phyloP scores from a whole-genome alignment of 345 rosid genomes.

The Corchorus olitorius region DNA sequence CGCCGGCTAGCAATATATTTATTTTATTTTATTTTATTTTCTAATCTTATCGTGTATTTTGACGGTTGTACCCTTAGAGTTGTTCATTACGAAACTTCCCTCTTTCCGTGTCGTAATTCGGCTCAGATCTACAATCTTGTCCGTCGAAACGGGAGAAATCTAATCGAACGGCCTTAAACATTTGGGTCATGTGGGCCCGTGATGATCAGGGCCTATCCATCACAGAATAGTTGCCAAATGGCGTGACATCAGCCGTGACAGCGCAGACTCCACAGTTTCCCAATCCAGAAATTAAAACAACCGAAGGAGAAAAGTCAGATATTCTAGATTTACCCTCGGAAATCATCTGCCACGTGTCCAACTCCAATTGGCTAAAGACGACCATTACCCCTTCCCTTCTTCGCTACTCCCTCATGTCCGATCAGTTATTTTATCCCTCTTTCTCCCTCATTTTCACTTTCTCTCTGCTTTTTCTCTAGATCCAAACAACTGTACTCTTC shows the following conservation, averaged over 20 bases:
- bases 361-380: constrained; percentile 4
- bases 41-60: not conserved
- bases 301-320: constrained; percentile 20
- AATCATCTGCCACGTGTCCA: constrained; percentile 32
- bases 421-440: constrained; percentile 32
- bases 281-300: not conserved
- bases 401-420: constrained; percentile 28
- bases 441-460: not conserved
- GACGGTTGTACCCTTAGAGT: constrained; percentile 17
- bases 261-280: not conserved
- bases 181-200: not conserved
- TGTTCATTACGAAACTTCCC: constrained; percentile 21
- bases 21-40: too few species aligned
- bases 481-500: constrained; percentile 27
- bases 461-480: constrained; percentile 28
- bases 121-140: constrained; percentile 18
- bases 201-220: not conserved
- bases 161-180: not conserved
- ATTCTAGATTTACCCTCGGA: constrained; percentile 31
- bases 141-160: constrained; percentile 4
- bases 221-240: constrained; percentile 26
- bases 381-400: constrained; percentile 19
- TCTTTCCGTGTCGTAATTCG: not conserved
- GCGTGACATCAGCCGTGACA: constrained; percentile 16
- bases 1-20: not conserved